phyloP scores from a whole-genome alignment of 208 protist species.

The Trypanosoma conorhini region DNA sequence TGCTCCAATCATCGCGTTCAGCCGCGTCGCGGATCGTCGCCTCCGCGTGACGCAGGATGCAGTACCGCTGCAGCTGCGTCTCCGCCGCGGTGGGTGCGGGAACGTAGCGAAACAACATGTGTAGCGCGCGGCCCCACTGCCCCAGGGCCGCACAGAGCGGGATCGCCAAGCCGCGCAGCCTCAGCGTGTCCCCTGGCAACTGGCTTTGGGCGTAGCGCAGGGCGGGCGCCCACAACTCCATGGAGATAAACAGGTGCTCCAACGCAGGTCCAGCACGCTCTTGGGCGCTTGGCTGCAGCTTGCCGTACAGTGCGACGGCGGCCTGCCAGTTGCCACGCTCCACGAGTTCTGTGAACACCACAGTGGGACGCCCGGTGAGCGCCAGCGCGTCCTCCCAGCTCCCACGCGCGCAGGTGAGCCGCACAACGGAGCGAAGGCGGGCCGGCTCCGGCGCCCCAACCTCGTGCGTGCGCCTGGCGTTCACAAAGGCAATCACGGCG shows the following conservation, averaged over 20 bases:
- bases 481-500: constrained; percentile 10
- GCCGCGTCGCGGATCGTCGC: constrained; percentile 5
- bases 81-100: constrained; percentile 14
- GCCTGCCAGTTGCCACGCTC: constrained; percentile 14
- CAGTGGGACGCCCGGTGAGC: background rate
- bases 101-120: constrained; percentile 16
- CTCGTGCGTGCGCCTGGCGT: background rate
- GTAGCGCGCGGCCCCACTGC: constrained; percentile 18
- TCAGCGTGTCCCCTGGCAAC: constrained; percentile 15
- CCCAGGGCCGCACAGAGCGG: constrained; percentile 31
- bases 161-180: constrained; percentile 18
- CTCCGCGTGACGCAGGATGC: constrained; percentile 14
- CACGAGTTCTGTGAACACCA: constrained; percentile 25
- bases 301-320: constrained; percentile 14
- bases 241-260: constrained; percentile 30
- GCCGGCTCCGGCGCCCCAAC: background rate
- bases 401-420: constrained; percentile 17
- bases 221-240: constrained; percentile 19
- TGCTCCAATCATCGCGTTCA: constrained; percentile 20
- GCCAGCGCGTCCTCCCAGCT: constrained; percentile 27
- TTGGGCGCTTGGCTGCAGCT: constrained; percentile 16
- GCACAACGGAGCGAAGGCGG: constrained; percentile 7
- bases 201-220: constrained; percentile 19
- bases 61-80: background rate
- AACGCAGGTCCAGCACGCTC: constrained; percentile 8